Evolutionary conservation across 1,139 yeast genomes (phyloP), one percentile per base, ranked within the genome.

Genomic region (Kazachstania sp.): DNA sequence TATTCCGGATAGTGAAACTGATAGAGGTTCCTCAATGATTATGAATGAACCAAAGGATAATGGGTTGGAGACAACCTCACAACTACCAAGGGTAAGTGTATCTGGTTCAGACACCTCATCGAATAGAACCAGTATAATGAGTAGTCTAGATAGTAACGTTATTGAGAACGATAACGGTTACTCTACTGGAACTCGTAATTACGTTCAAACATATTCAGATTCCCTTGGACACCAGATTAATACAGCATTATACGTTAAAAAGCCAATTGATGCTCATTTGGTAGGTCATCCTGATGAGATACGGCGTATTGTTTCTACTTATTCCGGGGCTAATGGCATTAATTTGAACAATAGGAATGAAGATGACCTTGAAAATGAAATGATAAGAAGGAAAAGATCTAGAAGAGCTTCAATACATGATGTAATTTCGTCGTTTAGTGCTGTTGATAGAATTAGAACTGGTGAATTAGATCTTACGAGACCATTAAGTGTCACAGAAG

Each of bases 401-500:
- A 61, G 66, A 39, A 63, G 69, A 50, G 72, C 71, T 37, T 69
- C 82, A 23, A 71, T 79, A 30, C 78, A 81, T 41, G 71, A 74
- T 41, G 72, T 81, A 23, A 79, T 83, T 41, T 68, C 73, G 49
- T 83, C 79, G 49, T 82, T 80, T 57, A 77, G 81, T 34, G 79
- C 74, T 45, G 71, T 66, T 1, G 52, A 52, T 8, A 54, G 53
- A 20, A 56, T 63, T 5, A 53, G 49, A 38, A 52, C 56, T 1
- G 66, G 66, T 2, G 60, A 59, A 37, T 23, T 61, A 16, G 62
- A 61, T 46, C 47, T 61, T n/a, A 43, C 55, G 12, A 49, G 57
- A 13, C 65, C 65, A 4, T 44, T 61, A 42, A 53, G 60, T 2
- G 32, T 61, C 7, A 57, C 60, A 1, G 62, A 58, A 44, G 63